Evolutionary conservation across 106 monocot species (phyloP).

Genomic region (Phalaenopsis aphrodite): DNA sequence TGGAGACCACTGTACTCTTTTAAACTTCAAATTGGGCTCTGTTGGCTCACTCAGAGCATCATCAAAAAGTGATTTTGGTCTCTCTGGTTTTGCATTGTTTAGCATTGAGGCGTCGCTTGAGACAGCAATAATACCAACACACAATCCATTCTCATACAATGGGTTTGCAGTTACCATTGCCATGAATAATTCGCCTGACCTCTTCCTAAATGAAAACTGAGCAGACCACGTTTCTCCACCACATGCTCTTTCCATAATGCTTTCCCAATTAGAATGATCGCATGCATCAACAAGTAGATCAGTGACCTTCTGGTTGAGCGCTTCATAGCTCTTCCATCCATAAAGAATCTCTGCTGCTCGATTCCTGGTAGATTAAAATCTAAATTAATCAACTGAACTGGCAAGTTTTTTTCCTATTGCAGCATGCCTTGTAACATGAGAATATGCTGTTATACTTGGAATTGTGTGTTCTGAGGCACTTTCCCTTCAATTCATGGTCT

Average conservation of each 20-base stretch:
- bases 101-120: conserved; percentile 29
- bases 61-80: neutral
- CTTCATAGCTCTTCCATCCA: conserved; percentile 40
- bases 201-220: conserved; percentile 26
- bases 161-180: conserved; percentile 27
- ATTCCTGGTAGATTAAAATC: conserved; percentile 28
- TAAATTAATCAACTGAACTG: conserved; percentile 5
- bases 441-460: neutral
- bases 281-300: conserved; percentile 21
- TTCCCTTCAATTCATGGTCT: neutral
- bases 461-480: neutral
- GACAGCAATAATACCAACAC: conserved; percentile 30
- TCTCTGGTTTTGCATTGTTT: conserved; percentile 12
- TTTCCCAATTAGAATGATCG: conserved; percentile 5
- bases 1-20: conserved; percentile 11
- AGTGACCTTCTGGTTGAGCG: conserved; percentile 20
- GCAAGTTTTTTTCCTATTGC: neutral
- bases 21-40: conserved; percentile 7
- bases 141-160: conserved; percentile 24
- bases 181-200: conserved; percentile 25
- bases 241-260: conserved; percentile 12
- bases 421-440: neutral
- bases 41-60: conserved; percentile 2
- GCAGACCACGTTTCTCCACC: conserved; percentile 21
- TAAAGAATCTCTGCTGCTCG: conserved; percentile 31